Evolutionary conservation across 495 filamentous ascomycete species (phyloP).

Genomic region (Elasticomyces elasticus): DNA sequence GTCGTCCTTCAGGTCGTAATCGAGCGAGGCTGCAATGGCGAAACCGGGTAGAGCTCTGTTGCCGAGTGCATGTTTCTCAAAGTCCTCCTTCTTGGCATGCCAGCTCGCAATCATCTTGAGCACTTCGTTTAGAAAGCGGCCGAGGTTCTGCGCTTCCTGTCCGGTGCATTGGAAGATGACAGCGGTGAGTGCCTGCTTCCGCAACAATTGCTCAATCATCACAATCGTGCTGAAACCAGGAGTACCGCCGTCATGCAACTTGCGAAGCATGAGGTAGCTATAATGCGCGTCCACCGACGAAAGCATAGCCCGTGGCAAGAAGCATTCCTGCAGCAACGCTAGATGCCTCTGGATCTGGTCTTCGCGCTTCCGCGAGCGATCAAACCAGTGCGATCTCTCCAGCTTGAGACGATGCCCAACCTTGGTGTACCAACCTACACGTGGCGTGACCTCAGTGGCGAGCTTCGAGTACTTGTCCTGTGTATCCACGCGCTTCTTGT

Average conservation of each 20-base stretch:
- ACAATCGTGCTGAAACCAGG: slow-evolving; percentile 80
- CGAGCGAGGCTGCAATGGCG: no score
- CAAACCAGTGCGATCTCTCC: slow-evolving; percentile 76
- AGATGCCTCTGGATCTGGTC: slow-evolving; percentile 48
- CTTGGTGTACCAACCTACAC: slow-evolving; percentile 54
- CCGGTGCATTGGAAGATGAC: slow-evolving; percentile 82
- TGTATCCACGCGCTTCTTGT: slow-evolving; percentile 51
- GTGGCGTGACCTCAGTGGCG: slow-evolving; percentile 58
- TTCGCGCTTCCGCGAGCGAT: slow-evolving; percentile 50
- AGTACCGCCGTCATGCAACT: slow-evolving; percentile 69
- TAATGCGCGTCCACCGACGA: slow-evolving; percentile 82
- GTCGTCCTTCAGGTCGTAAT: slow-evolving; percentile 45
- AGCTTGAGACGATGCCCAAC: slow-evolving; percentile 51
- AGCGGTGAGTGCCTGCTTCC: slow-evolving; percentile 62
- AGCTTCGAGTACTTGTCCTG: slow-evolving; percentile 51
- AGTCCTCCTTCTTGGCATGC: slow-evolving; percentile 67
- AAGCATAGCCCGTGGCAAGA: slow-evolving; percentile 73
- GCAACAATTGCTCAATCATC: slow-evolving; percentile 75
- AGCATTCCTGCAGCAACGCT: slow-evolving; percentile 75
- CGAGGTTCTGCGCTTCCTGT: slow-evolving; percentile 82
- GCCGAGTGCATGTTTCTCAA: slow-evolving; percentile 70
- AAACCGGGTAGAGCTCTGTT: no score
- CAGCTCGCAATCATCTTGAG: slow-evolving; percentile 69
- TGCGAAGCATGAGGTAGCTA: slow-evolving; percentile 72
- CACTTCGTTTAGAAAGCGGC: slow-evolving; percentile 73